A percentile compares a stretch with the other conserved stretches of the same genome.
Evolutionary conservation across 768 basidiomycete genomes (phyloP).

Genomic region (Pleurotus giganteus): DNA sequence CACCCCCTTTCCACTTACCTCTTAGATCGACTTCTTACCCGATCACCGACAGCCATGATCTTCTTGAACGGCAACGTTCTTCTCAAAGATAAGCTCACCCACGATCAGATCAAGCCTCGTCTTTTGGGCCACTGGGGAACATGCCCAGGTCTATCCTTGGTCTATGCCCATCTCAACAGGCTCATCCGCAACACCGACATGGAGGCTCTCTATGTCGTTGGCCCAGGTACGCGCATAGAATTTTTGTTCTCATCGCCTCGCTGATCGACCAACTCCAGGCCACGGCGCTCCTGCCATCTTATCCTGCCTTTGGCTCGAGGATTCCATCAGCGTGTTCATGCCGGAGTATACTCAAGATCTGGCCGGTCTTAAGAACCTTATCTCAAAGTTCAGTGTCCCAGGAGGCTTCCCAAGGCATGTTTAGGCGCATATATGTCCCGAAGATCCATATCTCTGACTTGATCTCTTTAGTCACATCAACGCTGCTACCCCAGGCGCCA

Average conservation of each 20-base stretch:
- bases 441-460: neutral
- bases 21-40: neutral
- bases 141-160: conserved; percentile 73
- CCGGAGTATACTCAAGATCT: conserved; percentile 56
- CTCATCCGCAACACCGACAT: conserved; percentile 58
- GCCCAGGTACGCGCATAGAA: conserved; percentile 50
- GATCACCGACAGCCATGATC: conserved; percentile 63
- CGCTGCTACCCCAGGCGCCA: conserved; percentile 83
- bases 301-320: conserved; percentile 85
- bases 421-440: conserved; percentile 8
- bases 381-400: conserved; percentile 74
- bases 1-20: neutral
- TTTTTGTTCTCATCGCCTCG: neutral
- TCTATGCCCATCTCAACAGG: conserved; percentile 69
- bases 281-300: conserved; percentile 91
- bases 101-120: conserved; percentile 76
- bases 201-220: conserved; percentile 75
- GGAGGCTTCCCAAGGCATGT: conserved; percentile 79
- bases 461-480: conserved; percentile 58
- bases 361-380: conserved; percentile 70
- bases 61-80: conserved; percentile 76
- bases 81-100: conserved; percentile 53
- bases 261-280: conserved; percentile 29
- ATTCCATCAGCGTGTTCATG: conserved; percentile 58
- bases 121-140: conserved; percentile 86